Percentiles rank a stretch among this genome's conserved stretches.
Evolutionary conservation across 352 stramenopile species (phyloP).

Genomic region (Blastocystis sp.): DNA sequence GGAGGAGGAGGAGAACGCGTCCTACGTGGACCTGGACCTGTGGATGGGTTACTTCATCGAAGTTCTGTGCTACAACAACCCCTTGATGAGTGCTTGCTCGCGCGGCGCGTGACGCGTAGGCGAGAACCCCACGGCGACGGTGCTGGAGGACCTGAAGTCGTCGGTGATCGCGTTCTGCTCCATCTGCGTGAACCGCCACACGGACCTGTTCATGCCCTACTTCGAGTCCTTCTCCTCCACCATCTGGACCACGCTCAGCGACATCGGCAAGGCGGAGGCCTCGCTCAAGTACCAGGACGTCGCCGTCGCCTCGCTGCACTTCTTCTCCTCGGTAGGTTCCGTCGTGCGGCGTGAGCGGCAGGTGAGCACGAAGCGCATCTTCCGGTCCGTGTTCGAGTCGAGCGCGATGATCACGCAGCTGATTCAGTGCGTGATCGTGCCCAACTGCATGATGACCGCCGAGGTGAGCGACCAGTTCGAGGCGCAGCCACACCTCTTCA

Average conservation of each 20-base stretch:
- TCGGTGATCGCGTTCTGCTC: slow-evolving; percentile 59
- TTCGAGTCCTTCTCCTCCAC: slow-evolving; percentile 57
- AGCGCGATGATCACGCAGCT: slow-evolving; percentile 28
- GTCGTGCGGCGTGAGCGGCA: not conserved
- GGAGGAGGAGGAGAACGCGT: slow-evolving; percentile 26
- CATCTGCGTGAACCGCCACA: slow-evolving; percentile 49
- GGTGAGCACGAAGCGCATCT: slow-evolving; percentile 48
- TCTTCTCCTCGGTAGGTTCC: slow-evolving; percentile 38
- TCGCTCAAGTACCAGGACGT: slow-evolving; percentile 58
- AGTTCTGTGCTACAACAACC: not conserved
- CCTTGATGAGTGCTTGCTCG: not conserved
- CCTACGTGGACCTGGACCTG: slow-evolving; percentile 52
- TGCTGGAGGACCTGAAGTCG: slow-evolving; percentile 59
- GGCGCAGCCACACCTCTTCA: slow-evolving; percentile 19
- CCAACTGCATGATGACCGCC: slow-evolving; percentile 42
- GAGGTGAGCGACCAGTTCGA: slow-evolving; percentile 57
- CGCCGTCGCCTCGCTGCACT: slow-evolving; percentile 40
- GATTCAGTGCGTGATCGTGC: slow-evolving; percentile 43
- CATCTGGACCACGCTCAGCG: slow-evolving; percentile 25
- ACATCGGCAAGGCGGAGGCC: not conserved
- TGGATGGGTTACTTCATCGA: slow-evolving; percentile 53
- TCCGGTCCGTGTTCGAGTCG: slow-evolving; percentile 22
- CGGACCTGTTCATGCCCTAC: slow-evolving; percentile 50
- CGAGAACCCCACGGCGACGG: slow-evolving; percentile 10
- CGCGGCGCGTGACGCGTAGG: not conserved